phyloP scores from a whole-genome alignment of 495 filamentous ascomycete species.

The Xylaria acuta region DNA sequence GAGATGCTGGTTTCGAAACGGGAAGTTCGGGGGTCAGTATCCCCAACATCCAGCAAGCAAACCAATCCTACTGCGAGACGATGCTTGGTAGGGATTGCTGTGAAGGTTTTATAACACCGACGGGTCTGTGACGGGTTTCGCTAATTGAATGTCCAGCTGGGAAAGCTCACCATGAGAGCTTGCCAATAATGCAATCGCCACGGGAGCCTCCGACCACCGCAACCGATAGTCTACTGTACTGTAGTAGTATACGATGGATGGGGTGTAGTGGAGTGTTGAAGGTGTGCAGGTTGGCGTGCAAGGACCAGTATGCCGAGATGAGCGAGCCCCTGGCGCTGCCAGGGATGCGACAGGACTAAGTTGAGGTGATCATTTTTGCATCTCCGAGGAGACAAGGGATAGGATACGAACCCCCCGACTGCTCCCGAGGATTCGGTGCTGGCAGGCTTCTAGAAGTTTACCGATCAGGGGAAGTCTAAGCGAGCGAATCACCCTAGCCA shows the following conservation, averaged over 20 bases:
- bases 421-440: constrained; percentile 6
- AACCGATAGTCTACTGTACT: neutral
- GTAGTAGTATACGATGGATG: neutral
- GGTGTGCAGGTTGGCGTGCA: constrained; percentile 12
- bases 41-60: neutral
- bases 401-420: neutral
- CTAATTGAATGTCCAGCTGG: neutral
- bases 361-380: constrained; percentile 15
- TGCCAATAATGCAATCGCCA: neutral
- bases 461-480: constrained; percentile 22
- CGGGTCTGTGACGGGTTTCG: neutral
- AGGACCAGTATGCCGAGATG: constrained; percentile 17
- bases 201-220: neutral
- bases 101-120: neutral
- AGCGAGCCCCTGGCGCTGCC: neutral
- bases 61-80: neutral
- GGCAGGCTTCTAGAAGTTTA: constrained; percentile 19
- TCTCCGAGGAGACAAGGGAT: constrained; percentile 14
- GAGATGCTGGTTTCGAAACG: neutral
- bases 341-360: neutral
- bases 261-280: constrained; percentile 1
- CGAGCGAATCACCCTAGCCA: neutral
- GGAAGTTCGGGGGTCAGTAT: neutral
- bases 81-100: neutral
- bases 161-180: neutral